These are phyloP conservation scores for Daldinia loculata DNA, from an alignment of 495 filamentous ascomycete genomes.

Conservation along the genomic window DNA sequence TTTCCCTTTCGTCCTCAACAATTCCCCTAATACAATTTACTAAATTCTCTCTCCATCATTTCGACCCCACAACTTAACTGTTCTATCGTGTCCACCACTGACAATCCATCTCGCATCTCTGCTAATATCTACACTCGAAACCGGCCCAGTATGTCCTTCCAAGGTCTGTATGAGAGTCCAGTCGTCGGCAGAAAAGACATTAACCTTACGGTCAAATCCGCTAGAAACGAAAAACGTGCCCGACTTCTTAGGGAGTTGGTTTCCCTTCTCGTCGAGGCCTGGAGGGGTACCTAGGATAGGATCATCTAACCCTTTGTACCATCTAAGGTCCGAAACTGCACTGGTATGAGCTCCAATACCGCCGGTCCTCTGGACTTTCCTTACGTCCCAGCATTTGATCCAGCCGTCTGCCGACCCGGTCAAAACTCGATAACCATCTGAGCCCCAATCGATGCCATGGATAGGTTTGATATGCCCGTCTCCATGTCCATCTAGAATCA, in stretches of 20 bases:
- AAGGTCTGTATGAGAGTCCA: constrained; percentile 90
- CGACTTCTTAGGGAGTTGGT: constrained; percentile 68
- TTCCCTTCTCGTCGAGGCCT: constrained; percentile 67
- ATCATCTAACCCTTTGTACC: constrained; percentile 86
- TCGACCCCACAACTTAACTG: constrained; percentile 94
- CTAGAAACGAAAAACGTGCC: constrained; percentile 90
- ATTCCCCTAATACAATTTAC: neutral
- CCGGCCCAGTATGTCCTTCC: constrained; percentile 89
- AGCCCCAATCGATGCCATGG: constrained; percentile 89
- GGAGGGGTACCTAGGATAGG: constrained; percentile 65
- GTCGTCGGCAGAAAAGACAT: constrained; percentile 94
- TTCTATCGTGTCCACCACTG: constrained; percentile 90
- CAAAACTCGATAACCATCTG: constrained; percentile 87
- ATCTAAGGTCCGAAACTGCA: constrained; percentile 89
- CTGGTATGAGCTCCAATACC: constrained; percentile 91
- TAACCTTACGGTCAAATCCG: constrained; percentile 95
- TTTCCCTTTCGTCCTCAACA: neutral
- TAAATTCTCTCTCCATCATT: constrained; percentile 71
- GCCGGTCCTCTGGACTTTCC: constrained; percentile 82
- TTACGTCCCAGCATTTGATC: constrained; percentile 97
- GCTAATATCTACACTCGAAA: constrained; percentile 87
- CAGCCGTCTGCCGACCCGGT: constrained; percentile 94
- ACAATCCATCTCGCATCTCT: constrained; percentile 89
- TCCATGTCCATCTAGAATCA: constrained; percentile 84
- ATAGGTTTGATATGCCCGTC: constrained; percentile 95